Evolutionary conservation across 164 flowering plant species (phyloP).

Genomic region (Chloranthus sessilifolius): DNA sequence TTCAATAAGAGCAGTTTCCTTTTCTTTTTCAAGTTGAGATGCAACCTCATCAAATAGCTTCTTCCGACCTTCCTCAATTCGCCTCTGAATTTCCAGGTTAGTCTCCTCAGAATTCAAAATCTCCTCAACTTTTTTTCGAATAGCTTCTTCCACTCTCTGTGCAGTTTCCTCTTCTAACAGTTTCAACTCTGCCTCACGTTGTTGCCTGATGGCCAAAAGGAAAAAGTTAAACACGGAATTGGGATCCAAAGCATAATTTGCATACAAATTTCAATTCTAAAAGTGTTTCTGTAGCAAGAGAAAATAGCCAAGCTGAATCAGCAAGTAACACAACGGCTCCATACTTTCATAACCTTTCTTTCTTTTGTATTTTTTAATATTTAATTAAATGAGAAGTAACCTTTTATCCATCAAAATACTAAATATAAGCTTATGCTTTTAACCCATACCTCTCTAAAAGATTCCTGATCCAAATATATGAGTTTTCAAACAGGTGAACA

Average conservation of each 20-base stretch:
- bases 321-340: constrained; percentile 18
- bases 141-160: constrained; percentile 82
- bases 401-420: constrained; percentile 47
- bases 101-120: constrained; percentile 69
- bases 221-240: constrained; percentile 30
- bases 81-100: constrained; percentile 59
- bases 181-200: constrained; percentile 84
- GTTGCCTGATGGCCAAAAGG: constrained; percentile 59
- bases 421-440: constrained; percentile 62
- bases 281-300: constrained; percentile 19
- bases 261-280: constrained; percentile 10
- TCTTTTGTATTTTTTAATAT: no score
- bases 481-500: constrained; percentile 84
- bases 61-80: constrained; percentile 80
- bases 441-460: constrained; percentile 99
- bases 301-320: constrained; percentile 16
- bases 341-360: constrained; percentile 45
- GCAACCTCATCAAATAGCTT: constrained; percentile 69
- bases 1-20: constrained; percentile 67
- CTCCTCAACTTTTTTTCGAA: constrained; percentile 74
- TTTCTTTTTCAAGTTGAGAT: constrained; percentile 81
- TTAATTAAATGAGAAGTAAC: no score
- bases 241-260: constrained; percentile 12
- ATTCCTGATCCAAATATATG: constrained; percentile 91
- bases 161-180: constrained; percentile 93